Evolutionary conservation across 441 rosid species (phyloP).

Genomic region (Populus tomentosa): DNA sequence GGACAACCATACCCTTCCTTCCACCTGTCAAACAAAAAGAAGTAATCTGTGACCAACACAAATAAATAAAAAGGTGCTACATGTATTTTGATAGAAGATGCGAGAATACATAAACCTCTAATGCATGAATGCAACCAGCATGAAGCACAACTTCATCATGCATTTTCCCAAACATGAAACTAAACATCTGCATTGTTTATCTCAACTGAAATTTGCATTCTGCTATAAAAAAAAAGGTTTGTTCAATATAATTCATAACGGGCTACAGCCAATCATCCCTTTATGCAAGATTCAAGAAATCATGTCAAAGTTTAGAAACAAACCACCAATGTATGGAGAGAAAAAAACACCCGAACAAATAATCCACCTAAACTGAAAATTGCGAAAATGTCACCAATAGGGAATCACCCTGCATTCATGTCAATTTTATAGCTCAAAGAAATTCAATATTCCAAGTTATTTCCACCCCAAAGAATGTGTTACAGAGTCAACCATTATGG

Average conservation of each 20-base stretch:
- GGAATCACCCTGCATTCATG: background rate
- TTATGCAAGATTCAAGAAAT: background rate
- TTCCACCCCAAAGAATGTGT: background rate
- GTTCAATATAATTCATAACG: background rate
- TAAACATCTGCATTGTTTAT: background rate
- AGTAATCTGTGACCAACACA: background rate
- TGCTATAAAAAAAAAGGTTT: background rate
- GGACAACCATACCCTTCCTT: slow-evolving; percentile 72
- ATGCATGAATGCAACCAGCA: background rate
- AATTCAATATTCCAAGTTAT: background rate
- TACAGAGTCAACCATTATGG: slow-evolving; percentile 23
- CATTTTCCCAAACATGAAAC: background rate
- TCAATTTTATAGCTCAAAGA: background rate
- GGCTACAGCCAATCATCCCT: background rate
- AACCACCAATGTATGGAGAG: background rate
- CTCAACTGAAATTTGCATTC: background rate
- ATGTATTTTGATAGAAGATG: background rate
- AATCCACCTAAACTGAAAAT: background rate
- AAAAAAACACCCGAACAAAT: background rate
- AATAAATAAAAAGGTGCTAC: background rate
- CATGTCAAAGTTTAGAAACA: background rate
- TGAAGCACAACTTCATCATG: background rate
- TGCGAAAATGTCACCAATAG: background rate
- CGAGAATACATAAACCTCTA: background rate
- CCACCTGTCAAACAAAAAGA: slow-evolving; percentile 57